A percentile compares a stretch with the other conserved stretches of the same genome.
Conservation (phyloP, 2,329 filamentous ascomycete species). For the Colletotrichum lupini region DNA sequence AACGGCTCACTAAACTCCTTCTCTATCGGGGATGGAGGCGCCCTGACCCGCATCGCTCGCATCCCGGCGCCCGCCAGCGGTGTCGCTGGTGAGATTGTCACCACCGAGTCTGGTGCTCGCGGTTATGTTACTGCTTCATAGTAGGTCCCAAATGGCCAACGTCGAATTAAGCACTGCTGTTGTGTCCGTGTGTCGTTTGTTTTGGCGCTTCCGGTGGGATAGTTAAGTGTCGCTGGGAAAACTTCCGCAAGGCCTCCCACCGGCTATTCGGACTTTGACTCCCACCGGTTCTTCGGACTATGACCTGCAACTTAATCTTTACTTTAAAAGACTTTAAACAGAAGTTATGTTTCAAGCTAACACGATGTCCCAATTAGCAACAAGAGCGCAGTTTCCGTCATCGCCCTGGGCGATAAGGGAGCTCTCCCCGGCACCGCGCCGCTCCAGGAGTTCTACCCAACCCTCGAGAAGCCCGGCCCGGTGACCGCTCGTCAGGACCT, state of each 20-base stretch:
- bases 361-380: conserved; percentile 23
- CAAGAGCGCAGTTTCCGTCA: conserved; percentile 30
- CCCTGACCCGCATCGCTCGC: conserved; percentile 35
- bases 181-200: too few species aligned
- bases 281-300: too few species aligned
- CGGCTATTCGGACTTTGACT: too few species aligned
- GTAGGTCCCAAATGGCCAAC: conserved; percentile 24
- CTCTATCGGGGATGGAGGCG: conserved; percentile 32
- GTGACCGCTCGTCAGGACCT: conserved; percentile 31
- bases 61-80: conserved; percentile 34
- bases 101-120: conserved; percentile 32
- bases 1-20: conserved; percentile 35
- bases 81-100: conserved; percentile 37
- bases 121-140: conserved; percentile 37
- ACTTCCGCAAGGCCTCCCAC: too few species aligned
- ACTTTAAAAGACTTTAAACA: background rate
- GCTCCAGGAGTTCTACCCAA: conserved; percentile 37
- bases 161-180: too few species aligned
- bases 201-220: background rate
- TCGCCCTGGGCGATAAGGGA: conserved; percentile 34
- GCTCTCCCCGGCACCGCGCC: conserved; percentile 34
- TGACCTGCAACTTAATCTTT: too few species aligned
- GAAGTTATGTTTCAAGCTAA: conserved; percentile 5
- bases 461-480: conserved; percentile 32
- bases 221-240: background rate